A percentile compares a stretch with the other conserved stretches of the same genome.
Evolutionary conservation across 305 asterid genomes (phyloP).

Genomic region (Monarda citriodora): DNA sequence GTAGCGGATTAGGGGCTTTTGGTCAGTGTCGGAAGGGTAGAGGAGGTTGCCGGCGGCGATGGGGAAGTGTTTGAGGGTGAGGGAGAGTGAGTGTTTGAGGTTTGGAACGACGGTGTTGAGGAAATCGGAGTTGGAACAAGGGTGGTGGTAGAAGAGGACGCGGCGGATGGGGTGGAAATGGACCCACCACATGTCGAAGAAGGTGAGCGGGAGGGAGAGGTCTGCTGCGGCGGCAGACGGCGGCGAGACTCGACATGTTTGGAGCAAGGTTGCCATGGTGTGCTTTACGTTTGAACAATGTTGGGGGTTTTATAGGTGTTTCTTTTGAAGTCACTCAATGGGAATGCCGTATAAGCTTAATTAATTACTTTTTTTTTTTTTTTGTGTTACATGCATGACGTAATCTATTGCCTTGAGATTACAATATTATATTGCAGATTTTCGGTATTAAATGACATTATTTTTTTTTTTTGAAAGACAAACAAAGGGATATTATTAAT

Average conservation of each 20-base stretch:
- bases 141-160: slow-evolving; percentile 34
- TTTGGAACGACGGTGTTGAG: slow-evolving; percentile 26
- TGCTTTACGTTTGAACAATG: not conserved
- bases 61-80: slow-evolving; percentile 35
- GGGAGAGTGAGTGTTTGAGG: slow-evolving; percentile 37
- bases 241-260: slow-evolving; percentile 25
- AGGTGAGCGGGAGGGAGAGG: slow-evolving; percentile 26
- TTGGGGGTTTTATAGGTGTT: not conserved
- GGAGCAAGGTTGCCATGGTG: slow-evolving; percentile 24
- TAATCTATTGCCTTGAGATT: too few relatives aligned
- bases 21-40: slow-evolving; percentile 20
- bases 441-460: too few relatives aligned
- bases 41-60: slow-evolving; percentile 34
- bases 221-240: slow-evolving; percentile 22
- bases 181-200: slow-evolving; percentile 35
- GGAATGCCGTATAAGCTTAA: too few relatives aligned
- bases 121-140: slow-evolving; percentile 24
- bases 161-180: slow-evolving; percentile 31
- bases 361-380: too few relatives aligned
- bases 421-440: too few relatives aligned
- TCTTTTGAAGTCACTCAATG: too few relatives aligned
- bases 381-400: too few relatives aligned
- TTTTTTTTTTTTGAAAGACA: too few relatives aligned
- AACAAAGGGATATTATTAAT: too few relatives aligned
- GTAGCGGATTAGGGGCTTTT: slow-evolving; percentile 30